A percentile compares a stretch with the other conserved stretches of the same genome.
phyloP scores from a whole-genome alignment of 345 rosid species.

The Cardamine chenopodiifolia region DNA sequence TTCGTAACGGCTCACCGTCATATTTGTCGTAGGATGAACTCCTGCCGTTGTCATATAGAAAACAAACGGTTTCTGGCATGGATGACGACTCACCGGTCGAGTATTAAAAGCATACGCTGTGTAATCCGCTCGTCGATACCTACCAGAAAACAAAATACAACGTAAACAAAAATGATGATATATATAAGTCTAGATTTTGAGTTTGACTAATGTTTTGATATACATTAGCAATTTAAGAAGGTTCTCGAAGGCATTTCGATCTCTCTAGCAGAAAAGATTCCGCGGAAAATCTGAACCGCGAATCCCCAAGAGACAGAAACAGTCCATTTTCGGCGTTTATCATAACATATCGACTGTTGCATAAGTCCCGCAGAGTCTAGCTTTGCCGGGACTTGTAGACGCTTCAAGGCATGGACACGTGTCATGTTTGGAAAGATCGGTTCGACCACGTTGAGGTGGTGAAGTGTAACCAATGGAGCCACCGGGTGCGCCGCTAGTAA shows the following conservation, averaged over 20 bases:
- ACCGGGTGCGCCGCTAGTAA: constrained; percentile 94
- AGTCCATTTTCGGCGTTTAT: constrained; percentile 72
- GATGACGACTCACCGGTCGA: constrained; percentile 85
- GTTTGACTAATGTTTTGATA: background rate
- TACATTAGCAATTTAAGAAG: constrained; percentile 85
- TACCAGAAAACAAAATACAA: background rate
- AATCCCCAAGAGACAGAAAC: constrained; percentile 95
- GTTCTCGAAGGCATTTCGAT: constrained; percentile 98
- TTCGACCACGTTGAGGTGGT: constrained; percentile 91
- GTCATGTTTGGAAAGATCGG: constrained; percentile 88
- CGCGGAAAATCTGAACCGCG: constrained; percentile 83
- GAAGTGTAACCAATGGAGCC: constrained; percentile 81
- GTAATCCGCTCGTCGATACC: constrained; percentile 74
- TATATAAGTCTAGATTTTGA: background rate
- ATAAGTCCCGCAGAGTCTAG: constrained; percentile 86
- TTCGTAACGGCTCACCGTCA: constrained; percentile 63
- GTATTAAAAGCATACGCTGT: constrained; percentile 96
- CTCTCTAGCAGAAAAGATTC: constrained; percentile 82
- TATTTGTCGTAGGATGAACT: constrained; percentile 50
- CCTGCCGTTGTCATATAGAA: constrained; percentile 65
- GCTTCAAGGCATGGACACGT: constrained; percentile 70
- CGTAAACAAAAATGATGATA: background rate
- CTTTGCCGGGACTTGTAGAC: constrained; percentile 61
- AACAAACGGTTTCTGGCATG: constrained; percentile 91
- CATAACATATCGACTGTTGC: constrained; percentile 97